phyloP scores from a whole-genome alignment of 2,329 filamentous ascomycete species.

The Penicillium carneum region DNA sequence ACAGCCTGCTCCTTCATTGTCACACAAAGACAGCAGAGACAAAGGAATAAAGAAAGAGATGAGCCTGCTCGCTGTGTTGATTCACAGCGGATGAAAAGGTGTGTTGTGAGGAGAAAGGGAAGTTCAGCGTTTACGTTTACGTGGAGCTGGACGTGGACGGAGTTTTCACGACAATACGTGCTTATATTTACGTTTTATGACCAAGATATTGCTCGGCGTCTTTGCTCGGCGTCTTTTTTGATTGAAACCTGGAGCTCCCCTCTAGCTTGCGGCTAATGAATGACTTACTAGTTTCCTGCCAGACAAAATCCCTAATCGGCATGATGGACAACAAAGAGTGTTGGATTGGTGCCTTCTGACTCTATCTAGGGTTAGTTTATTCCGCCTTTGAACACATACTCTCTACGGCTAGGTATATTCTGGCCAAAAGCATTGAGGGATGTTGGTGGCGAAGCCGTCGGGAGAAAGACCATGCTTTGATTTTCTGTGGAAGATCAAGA shows the following conservation, averaged over 20 bases:
- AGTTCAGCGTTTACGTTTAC: no score
- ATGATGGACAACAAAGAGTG: background rate
- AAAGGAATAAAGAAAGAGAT: background rate
- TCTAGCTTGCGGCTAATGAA: background rate
- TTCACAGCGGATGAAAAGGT: background rate
- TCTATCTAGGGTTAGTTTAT: background rate
- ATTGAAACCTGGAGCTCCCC: background rate
- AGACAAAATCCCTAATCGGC: background rate
- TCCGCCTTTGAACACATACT: background rate
- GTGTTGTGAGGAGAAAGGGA: background rate
- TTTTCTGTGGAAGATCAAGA: no score
- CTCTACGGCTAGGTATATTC: no score
- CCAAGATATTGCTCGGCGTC: no score
- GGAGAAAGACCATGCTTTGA: no score
- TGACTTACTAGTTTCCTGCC: background rate
- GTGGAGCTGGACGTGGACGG: no score
- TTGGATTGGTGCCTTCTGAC: background rate
- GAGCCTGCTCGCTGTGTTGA: background rate
- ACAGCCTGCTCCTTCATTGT: background rate
- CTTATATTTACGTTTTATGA: no score
- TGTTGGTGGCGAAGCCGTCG: no score
- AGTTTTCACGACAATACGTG: no score
- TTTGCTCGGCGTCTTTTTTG: background rate
- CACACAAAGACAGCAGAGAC: background rate
- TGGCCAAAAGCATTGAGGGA: no score